Evolutionary conservation across 1,284 basidiomycete genomes (phyloP).

Genomic region (Leccinum ponderosum): DNA sequence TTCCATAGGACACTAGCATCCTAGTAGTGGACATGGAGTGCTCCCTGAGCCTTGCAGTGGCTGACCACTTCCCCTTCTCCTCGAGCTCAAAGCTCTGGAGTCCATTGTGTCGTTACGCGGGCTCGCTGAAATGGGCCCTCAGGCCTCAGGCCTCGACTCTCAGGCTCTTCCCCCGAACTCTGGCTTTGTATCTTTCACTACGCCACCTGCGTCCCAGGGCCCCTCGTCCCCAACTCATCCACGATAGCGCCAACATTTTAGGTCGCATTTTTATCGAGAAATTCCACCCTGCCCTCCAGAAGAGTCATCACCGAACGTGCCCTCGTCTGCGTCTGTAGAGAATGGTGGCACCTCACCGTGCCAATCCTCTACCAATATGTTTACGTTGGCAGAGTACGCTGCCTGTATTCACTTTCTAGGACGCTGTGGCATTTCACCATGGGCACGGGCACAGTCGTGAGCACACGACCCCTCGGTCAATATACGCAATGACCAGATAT

Average conservation of each 20-base stretch:
- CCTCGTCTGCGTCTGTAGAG: slow-evolving; percentile 24
- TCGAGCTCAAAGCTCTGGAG: too few species aligned
- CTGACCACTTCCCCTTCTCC: too few species aligned
- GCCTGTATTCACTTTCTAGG: slow-evolving; percentile 24
- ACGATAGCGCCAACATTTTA: slow-evolving; percentile 15
- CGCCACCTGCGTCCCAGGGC: slow-evolving; percentile 32
- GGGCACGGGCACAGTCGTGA: slow-evolving; percentile 6
- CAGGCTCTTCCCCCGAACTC: slow-evolving; percentile 33
- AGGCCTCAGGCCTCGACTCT: too few species aligned
- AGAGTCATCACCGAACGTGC: slow-evolving; percentile 34
- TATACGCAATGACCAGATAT: not conserved
- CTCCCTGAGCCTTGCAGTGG: too few species aligned
- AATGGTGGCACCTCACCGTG: not conserved
- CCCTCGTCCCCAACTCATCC: not conserved
- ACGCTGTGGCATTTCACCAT: slow-evolving; percentile 19
- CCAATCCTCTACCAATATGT: slow-evolving; percentile 16
- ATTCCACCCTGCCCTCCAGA: slow-evolving; percentile 11
- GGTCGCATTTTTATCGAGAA: slow-evolving; percentile 9
- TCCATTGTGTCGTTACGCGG: too few species aligned
- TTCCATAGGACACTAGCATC: too few species aligned
- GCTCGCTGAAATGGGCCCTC: too few species aligned
- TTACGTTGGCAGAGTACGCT: slow-evolving; percentile 24
- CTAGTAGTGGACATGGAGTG: too few species aligned
- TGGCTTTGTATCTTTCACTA: slow-evolving; percentile 37
- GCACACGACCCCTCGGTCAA: slow-evolving; percentile 22